A percentile compares a stretch with the other conserved stretches of the same genome.
These are phyloP conservation scores for Prunella vulgaris DNA, from an alignment of 257 asterid species.

Conservation along the genomic window DNA sequence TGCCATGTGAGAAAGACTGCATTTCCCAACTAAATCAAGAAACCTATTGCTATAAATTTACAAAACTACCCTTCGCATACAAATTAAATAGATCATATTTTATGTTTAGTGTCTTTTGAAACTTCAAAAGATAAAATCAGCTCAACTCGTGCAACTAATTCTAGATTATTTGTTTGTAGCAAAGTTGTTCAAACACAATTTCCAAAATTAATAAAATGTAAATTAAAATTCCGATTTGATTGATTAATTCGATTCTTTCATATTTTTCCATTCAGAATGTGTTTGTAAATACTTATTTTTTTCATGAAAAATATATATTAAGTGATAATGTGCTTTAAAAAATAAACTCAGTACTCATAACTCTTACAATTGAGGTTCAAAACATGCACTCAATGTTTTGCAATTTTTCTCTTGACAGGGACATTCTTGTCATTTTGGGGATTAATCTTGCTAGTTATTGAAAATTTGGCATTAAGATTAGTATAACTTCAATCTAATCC, in stretches of 20 bases:
- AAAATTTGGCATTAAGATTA: conserved; percentile 34
- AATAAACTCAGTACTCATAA: too few species aligned
- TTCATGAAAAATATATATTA: too few species aligned
- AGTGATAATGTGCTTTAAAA: too few species aligned
- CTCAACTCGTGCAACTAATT: background rate
- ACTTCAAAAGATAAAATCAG: background rate
- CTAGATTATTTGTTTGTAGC: background rate
- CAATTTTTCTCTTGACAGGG: conserved; percentile 22
- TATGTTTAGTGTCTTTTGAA: too few species aligned
- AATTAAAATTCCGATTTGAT: background rate
- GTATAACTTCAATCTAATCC: conserved; percentile 24
- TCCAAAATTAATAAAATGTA: background rate
- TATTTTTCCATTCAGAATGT: too few species aligned
- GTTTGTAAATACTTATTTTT: too few species aligned
- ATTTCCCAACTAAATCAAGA: conserved; percentile 36
- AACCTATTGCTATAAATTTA: conserved; percentile 5
- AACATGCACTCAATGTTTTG: too few species aligned
- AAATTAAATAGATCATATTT: too few species aligned
- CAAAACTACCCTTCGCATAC: conserved; percentile 25
- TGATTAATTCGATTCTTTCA: too few species aligned
- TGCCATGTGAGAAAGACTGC: conserved; percentile 52
- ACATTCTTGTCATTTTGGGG: conserved; percentile 28
- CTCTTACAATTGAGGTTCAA: too few species aligned
- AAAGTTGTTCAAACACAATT: background rate
- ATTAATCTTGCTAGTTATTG: conserved; percentile 25